Evolutionary conservation across 345 rosid species (phyloP), one percentile per base, ranked within the genome.

Genomic region (Populus davidiana): DNA sequence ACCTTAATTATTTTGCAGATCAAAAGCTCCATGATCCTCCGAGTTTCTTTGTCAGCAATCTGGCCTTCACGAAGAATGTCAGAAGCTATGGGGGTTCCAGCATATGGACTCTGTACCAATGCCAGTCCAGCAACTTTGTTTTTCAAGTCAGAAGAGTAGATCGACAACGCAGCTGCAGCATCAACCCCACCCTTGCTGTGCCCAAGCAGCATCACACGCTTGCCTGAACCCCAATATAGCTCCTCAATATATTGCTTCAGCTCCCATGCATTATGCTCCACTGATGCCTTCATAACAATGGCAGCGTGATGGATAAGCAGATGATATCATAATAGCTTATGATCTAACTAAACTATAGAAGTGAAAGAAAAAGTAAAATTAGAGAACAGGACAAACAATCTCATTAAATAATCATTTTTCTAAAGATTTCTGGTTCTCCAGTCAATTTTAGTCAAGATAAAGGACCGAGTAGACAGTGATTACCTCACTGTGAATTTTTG

Each of bases 171-270:
- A n/a, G 92, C 93, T n/a, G 92, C 91, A 81, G 88, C 90, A 87
- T 91, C 93, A 77, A 90, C 87, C 79, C 92, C 92, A 2, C 93
- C 93, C 77, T 91, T 90, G 86, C 96, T 91, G 83, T 91, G 96
- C 44, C 93, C 93, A 38, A 90, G 92, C 71, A 91, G 80, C 92
- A 90, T 87, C 76, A 90, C 88, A 52, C 78, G 85, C 86, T 91
- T 91, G 56, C 91, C 88, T 2, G 89, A 90, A 11, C 96, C 92
- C 96, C 96, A 91, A 65, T 87, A 90, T 67, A 91, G 90, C 80
- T 91, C 96, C 75, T 90, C 92, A 1, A 91, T 88, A 81, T 91
- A 90, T 50, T 88, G 93, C 83, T 90, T 91, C 79, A 90, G 84
- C 68, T 87, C 91, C 88, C 82, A 83, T 62, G 96, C 96, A 77